Evolutionary conservation across 345 rosid genomes (phyloP), one percentile per base, ranked within the genome.

Genomic region (Eucalyptus tenuipes): DNA sequence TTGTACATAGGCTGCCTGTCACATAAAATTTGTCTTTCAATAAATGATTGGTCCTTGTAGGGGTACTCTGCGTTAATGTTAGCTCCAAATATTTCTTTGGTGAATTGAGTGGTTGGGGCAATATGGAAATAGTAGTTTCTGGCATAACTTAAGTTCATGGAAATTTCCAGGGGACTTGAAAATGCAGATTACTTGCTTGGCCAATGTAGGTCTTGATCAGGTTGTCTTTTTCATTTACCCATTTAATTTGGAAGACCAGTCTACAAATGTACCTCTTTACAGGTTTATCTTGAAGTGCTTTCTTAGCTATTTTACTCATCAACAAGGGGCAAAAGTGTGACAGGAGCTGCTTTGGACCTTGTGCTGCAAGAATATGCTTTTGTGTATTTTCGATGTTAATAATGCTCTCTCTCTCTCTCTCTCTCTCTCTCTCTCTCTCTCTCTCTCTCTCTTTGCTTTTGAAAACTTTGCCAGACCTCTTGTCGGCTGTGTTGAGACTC

Each of bases 401-500:
- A 40, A 75, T 9, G 25, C 25, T 33, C 79, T 14, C 40, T 31
- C 79, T 29, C 29, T 24, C 61, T 57, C 14, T 14, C 42, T 57
- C 64, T 59, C 31, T 59, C 31, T 59, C n/a, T 59, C 66, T n/a
- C n/a, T n/a, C n/a, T n/a, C n/a, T n/a, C n/a, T n/a, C n/a, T n/a
- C n/a, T n/a, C 25, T 33, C 79, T 14, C 40, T 31, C 79, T 29
- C 29, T 24, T 29, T 66, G 79, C 79, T 68, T 89, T 91, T 90
- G 92, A 85, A 40, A 86, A 50, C n/a, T 31, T 53, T 86, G 17
- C 87, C 91, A 98, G 99, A 95, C 95, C 97, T 82, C 93, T 98
- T 90, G 93, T 98, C 87, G 99, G 95, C 71, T 89, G 94, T 86
- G 42, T 92, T 85, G 93, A 93, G n/a, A 89, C 91, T 91, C 91